phyloP scores from a whole-genome alignment of 495 filamentous ascomycete species.

The Chaetomium tenue region DNA sequence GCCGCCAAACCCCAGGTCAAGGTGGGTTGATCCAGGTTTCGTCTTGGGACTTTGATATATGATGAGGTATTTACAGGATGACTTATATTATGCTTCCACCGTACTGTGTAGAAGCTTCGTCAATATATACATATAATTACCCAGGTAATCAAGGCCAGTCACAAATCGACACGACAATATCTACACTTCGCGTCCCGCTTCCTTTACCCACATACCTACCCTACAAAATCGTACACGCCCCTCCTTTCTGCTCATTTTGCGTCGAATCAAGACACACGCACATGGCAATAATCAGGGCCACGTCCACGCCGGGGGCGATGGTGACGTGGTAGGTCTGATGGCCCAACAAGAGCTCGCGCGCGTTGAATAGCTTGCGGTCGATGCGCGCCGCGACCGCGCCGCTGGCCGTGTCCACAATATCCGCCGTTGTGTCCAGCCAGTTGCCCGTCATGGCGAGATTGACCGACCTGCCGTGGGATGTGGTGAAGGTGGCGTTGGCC shows the following conservation, averaged over 20 bases:
- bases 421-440: slow-evolving; percentile 49
- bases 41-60: too few species aligned
- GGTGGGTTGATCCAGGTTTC: too few species aligned
- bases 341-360: slow-evolving; percentile 52
- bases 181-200: too few species aligned
- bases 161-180: too few species aligned
- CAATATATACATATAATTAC: too few species aligned
- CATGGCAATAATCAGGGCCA: slow-evolving; percentile 58
- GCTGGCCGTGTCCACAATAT: slow-evolving; percentile 47
- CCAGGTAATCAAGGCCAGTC: too few species aligned
- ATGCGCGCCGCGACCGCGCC: slow-evolving; percentile 53
- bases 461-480: slow-evolving; percentile 38
- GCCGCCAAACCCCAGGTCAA: too few species aligned
- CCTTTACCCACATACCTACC: too few species aligned
- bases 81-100: too few species aligned
- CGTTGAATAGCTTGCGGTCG: slow-evolving; percentile 54
- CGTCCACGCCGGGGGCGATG: slow-evolving; percentile 60
- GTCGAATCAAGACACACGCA: slow-evolving; percentile 63
- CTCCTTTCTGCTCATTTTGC: slow-evolving; percentile 45
- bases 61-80: too few species aligned
- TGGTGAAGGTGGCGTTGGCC: slow-evolving; percentile 49
- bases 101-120: too few species aligned
- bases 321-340: slow-evolving; percentile 60
- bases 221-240: neutral
- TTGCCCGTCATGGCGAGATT: slow-evolving; percentile 43